phyloP scores from a whole-genome alignment of 2,329 filamentous ascomycete genomes.

The Drechslerella coelobrocha region DNA sequence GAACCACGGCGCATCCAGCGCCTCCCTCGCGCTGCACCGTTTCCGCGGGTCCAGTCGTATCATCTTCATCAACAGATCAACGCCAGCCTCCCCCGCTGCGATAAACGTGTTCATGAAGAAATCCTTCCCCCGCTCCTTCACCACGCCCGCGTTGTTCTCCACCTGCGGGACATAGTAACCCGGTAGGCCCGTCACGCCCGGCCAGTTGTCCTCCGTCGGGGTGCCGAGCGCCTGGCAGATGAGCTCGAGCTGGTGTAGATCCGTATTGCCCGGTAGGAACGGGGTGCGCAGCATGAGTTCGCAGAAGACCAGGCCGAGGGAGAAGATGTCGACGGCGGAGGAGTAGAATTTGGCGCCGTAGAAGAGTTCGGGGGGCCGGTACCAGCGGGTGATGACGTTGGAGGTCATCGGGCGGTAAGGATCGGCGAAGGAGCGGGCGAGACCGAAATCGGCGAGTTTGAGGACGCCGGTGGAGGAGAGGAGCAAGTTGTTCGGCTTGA shows the following conservation, averaged over 20 bases:
- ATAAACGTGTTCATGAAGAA: conserved; percentile 80
- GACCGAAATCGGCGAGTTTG: conserved; percentile 96
- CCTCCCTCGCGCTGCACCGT: conserved; percentile 76
- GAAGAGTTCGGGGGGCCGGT: conserved; percentile 89
- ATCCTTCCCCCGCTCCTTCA: conserved; percentile 66
- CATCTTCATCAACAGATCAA: conserved; percentile 86
- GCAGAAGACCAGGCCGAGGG: conserved; percentile 88
- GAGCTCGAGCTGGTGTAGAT: conserved; percentile 82
- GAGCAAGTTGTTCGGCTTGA: conserved; percentile 97
- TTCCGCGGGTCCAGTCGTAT: conserved; percentile 85
- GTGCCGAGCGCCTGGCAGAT: conserved; percentile 88
- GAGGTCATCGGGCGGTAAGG: conserved; percentile 87
- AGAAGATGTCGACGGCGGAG: conserved; percentile 93
- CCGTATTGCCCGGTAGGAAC: conserved; percentile 81
- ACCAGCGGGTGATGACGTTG: conserved; percentile 96
- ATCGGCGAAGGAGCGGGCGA: conserved; percentile 87
- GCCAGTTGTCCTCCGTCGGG: conserved; percentile 93
- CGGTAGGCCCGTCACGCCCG: conserved; percentile 80
- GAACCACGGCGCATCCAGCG: conserved; percentile 88
- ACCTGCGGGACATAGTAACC: conserved; percentile 77
- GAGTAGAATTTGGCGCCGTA: conserved; percentile 89
- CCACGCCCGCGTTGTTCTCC: conserved; percentile 63
- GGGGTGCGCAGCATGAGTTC: conserved; percentile 84
- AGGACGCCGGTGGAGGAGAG: conserved; percentile 92
- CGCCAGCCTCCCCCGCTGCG: conserved; percentile 79